Evolutionary conservation across 164 flowering plant genomes (phyloP), one percentile per base, ranked within the genome.

Genomic region (Stephania yunnanensis): DNA sequence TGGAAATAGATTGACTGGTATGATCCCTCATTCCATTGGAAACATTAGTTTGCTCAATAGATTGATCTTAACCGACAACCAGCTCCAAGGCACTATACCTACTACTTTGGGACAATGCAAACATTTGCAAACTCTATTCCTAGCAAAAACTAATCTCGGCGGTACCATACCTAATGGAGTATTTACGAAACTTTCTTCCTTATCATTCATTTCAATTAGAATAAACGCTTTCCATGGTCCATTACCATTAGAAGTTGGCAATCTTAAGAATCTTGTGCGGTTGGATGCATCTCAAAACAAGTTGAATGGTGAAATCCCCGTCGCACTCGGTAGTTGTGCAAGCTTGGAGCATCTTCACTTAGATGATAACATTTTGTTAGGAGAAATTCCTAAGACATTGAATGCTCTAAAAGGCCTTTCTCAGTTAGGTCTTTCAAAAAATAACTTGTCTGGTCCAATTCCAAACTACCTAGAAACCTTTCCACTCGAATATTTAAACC

Each of bases 131-230:
- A 7, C 1, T 22, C 63, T 78, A 42, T 15, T 1, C 31, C 73
- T 79, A 53, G 55, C 73, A 11, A 8, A 72, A 25, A 79, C 76
- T 68, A 61, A 79, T 53, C 64, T 79, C 7, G 70, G 13, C 73
- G 82, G 77, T 17, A 31, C 70, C 79, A 72, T 80, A 69, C 75
- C 79, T 10, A 70, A 55, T 69, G 22, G 64, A 64, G 12, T 76
- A 31, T 3, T 31, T 19, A 8, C 70, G 6, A 19, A 20, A 4
- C 9, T 70, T 9, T 71, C 73, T n/a, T 68, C 74, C 1, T n/a
- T 71, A 44, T 55, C 63, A 55, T 68, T 30, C 7, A 36, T 68
- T 5, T 68, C 11, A 31, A 45, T 36, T 17, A 31, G 4, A 68
- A 68, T 11, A 31, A 88, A 88, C 67, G 30, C 70, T 31, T 68